Evolutionary conservation across 495 filamentous ascomycete species (phyloP).

Genomic region (Aspergillus nidulans): DNA sequence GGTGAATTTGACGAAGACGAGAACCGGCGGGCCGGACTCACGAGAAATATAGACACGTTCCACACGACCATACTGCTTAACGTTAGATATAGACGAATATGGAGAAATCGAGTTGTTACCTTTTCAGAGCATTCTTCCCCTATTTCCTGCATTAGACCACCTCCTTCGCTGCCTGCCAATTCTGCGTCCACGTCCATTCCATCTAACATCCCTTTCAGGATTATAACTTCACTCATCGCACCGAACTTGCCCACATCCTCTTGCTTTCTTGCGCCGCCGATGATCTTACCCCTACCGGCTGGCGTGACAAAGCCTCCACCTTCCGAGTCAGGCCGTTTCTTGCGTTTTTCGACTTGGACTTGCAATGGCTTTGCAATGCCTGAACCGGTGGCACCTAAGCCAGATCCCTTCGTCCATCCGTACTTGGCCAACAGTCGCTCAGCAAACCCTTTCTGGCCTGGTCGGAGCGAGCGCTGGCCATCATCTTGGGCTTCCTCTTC

Average conservation of each 20-base stretch:
- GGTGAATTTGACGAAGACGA: slow-evolving; percentile 90
- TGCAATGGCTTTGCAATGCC: slow-evolving; percentile 81
- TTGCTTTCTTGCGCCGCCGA: slow-evolving; percentile 54
- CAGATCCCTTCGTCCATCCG: slow-evolving; percentile 84
- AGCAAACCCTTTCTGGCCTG: slow-evolving; percentile 81
- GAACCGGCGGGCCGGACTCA: slow-evolving; percentile 43
- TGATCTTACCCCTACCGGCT: slow-evolving; percentile 71
- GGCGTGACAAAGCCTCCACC: slow-evolving; percentile 71
- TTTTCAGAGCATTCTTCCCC: slow-evolving; percentile 85
- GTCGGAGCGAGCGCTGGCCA: slow-evolving; percentile 58
- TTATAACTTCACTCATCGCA: slow-evolving; percentile 70
- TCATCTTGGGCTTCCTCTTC: slow-evolving; percentile 28
- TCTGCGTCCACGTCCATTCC: slow-evolving; percentile 72
- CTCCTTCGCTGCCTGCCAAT: slow-evolving; percentile 46
- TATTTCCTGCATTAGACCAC: slow-evolving; percentile 84
- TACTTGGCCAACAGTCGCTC: slow-evolving; percentile 84
- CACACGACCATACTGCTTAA: slow-evolving; percentile 70
- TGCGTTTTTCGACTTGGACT: slow-evolving; percentile 77
- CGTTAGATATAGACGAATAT: slow-evolving; percentile 2
- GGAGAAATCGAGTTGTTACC: slow-evolving; percentile 31
- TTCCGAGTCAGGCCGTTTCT: slow-evolving; percentile 71
- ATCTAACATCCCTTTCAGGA: slow-evolving; percentile 75
- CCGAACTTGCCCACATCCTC: slow-evolving; percentile 63
- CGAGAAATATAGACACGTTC: slow-evolving; percentile 75
- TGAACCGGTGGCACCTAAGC: slow-evolving; percentile 71